Conservation (phyloP, 306 rosid genomes). For the Myrica gale region DNA sequence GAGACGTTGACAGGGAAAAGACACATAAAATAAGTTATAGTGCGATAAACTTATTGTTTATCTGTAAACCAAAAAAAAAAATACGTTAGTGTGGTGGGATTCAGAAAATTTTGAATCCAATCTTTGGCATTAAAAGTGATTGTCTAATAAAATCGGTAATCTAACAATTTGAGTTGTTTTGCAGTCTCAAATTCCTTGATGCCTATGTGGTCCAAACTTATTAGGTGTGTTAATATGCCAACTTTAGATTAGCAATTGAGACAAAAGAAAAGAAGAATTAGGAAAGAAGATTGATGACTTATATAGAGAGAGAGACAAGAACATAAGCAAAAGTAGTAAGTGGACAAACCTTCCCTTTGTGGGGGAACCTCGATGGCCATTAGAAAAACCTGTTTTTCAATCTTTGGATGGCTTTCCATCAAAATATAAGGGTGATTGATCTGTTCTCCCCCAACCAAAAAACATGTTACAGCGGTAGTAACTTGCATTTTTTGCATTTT, state of each 20-base stretch:
- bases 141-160: not conserved
- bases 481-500: too few species aligned
- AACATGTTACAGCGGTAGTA: too few species aligned
- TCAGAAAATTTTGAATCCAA: not conserved
- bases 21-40: not conserved
- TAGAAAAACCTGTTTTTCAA: too few species aligned
- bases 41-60: not conserved
- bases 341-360: too few species aligned
- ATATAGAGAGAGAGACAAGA: too few species aligned
- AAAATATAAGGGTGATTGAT: too few species aligned
- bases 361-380: too few species aligned
- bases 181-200: not conserved
- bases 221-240: not conserved
- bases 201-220: not conserved
- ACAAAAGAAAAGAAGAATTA: not conserved
- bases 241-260: not conserved
- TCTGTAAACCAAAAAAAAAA: not conserved
- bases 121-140: not conserved
- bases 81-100: not conserved
- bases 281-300: too few species aligned
- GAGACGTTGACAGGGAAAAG: not conserved
- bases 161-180: not conserved
- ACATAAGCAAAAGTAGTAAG: too few species aligned
- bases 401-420: too few species aligned
- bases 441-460: too few species aligned